Conservation (phyloP, 164 flowering plant species). For the Umbellularia californica region DNA sequence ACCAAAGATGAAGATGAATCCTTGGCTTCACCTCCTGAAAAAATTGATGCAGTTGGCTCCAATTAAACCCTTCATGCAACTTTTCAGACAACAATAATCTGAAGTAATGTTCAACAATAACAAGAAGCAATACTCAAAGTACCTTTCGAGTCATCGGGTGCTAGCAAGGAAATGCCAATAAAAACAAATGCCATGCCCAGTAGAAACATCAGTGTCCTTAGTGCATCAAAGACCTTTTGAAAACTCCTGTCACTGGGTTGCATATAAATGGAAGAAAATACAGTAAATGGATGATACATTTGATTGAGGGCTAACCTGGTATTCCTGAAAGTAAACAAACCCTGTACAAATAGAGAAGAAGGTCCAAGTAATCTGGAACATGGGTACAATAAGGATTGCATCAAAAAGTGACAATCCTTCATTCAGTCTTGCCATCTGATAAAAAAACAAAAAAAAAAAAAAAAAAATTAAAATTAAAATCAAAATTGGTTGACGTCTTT, state of each 20-base stretch:
- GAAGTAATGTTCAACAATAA: neutral
- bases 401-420: conserved; percentile 91
- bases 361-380: conserved; percentile 99
- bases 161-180: conserved; percentile 87
- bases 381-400: conserved; percentile 95
- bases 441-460: conserved; percentile 14
- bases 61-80: neutral
- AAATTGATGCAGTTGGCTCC: neutral
- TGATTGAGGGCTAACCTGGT: conserved; percentile 56
- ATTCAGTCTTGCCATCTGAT: conserved; percentile 94
- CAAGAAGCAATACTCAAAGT: conserved; percentile 10
- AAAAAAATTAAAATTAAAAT: conserved; percentile 15
- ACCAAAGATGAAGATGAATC: conserved; percentile 43
- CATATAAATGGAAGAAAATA: neutral
- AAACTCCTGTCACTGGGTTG: conserved; percentile 4
- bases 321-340: conserved; percentile 92
- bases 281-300: conserved; percentile 8
- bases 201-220: conserved; percentile 84
- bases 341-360: conserved; percentile 98
- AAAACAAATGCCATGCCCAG: conserved; percentile 86
- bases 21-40: conserved; percentile 67
- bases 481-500: neutral
- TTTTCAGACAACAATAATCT: neutral
- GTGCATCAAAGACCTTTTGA: conserved; percentile 74
- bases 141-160: conserved; percentile 95